Conservation (phyloP, 192 early-diverging fungal species). For the Umbelopsis sp. region DNA sequence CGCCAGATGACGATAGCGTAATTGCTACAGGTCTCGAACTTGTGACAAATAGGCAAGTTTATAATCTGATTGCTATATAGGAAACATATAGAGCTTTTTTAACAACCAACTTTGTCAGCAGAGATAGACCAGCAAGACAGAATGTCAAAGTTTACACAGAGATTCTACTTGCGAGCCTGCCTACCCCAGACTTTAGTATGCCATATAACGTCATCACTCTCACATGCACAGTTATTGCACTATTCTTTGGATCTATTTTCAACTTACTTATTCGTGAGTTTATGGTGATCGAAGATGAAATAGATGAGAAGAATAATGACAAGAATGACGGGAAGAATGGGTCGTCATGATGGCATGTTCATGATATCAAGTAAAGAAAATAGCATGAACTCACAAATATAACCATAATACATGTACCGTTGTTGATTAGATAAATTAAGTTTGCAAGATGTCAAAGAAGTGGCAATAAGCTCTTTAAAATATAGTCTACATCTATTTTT, state of each 20-base stretch:
- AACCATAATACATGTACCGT: neutral
- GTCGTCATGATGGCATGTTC: neutral
- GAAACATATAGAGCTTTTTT: neutral
- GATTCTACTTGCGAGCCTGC: constrained; percentile 83
- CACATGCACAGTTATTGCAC: constrained; percentile 92
- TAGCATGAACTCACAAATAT: neutral
- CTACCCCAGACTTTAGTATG: constrained; percentile 98
- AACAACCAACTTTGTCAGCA: neutral
- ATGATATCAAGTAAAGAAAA: too few species aligned
- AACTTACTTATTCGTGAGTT: constrained; percentile 77
- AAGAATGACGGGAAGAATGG: neutral
- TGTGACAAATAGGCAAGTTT: neutral
- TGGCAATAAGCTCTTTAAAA: neutral
- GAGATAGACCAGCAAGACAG: neutral
- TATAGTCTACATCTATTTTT: neutral
- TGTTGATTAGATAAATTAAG: neutral
- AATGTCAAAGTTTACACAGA: constrained; percentile 73
- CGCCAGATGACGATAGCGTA: neutral
- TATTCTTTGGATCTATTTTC: constrained; percentile 96
- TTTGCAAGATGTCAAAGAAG: neutral
- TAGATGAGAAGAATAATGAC: neutral
- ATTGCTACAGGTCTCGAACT: neutral
- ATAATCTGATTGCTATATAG: neutral
- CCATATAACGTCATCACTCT: constrained; percentile 99
- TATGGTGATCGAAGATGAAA: constrained; percentile 38